Percentiles rank a stretch among this genome's conserved stretches.
phyloP scores from a whole-genome alignment of 352 stramenopile genomes.

The Halophytophthora batemanensis region DNA sequence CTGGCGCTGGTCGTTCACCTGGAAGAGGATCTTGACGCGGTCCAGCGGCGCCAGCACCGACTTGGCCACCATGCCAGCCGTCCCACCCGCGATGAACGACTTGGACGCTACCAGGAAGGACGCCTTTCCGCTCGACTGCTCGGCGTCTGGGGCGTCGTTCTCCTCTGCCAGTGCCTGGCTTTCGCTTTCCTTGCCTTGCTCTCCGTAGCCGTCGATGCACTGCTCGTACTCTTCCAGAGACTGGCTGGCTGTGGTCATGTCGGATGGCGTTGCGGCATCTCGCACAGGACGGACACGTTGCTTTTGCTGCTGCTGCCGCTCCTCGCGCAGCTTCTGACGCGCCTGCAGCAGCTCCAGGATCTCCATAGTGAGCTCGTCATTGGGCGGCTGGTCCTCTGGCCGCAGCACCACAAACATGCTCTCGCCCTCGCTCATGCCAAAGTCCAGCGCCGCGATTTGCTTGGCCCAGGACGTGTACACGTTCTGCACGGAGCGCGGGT shows the following conservation, averaged over 20 bases:
- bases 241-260: not conserved
- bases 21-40: constrained; percentile 85
- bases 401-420: constrained; percentile 64
- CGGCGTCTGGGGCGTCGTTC: constrained; percentile 11
- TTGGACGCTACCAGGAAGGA: constrained; percentile 76
- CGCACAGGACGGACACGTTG: not conserved
- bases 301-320: constrained; percentile 15
- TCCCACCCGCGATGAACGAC: constrained; percentile 73
- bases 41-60: constrained; percentile 72
- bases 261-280: not conserved
- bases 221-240: constrained; percentile 23
- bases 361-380: constrained; percentile 30
- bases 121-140: constrained; percentile 20
- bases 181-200: constrained; percentile 13
- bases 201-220: constrained; percentile 19
- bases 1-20: constrained; percentile 66
- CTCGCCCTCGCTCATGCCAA: constrained; percentile 65
- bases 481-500: constrained; percentile 55
- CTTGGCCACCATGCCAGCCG: constrained; percentile 76
- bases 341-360: constrained; percentile 32
- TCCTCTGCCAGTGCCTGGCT: constrained; percentile 4
- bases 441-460: constrained; percentile 67
- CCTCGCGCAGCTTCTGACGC: constrained; percentile 7
- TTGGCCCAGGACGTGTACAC: constrained; percentile 79
- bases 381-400: constrained; percentile 29